phyloP scores from a whole-genome alignment of 2,329 filamentous ascomycete genomes.

The Nigrograna mackinnonii region DNA sequence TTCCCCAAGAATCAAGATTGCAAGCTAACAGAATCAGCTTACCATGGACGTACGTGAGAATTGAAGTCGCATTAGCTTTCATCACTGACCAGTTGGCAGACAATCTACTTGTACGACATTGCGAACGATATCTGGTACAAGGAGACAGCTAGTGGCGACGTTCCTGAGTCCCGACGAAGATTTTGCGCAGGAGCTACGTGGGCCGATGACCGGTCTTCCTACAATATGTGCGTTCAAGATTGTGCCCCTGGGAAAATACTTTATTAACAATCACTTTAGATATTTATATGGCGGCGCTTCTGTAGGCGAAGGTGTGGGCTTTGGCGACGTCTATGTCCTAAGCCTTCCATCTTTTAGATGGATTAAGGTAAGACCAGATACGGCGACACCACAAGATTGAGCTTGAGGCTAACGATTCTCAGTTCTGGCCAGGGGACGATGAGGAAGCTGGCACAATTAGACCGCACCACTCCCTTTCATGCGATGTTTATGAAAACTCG shows the following conservation, averaged over 20 bases:
- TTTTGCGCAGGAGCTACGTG: constrained; percentile 64
- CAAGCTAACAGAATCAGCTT: constrained; percentile 6
- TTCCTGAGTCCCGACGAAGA: constrained; percentile 56
- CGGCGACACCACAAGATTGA: neutral
- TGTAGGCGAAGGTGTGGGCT: constrained; percentile 50
- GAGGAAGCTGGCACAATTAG: constrained; percentile 38
- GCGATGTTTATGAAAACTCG: constrained; percentile 57
- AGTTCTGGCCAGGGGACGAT: constrained; percentile 14
- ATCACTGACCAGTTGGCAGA: too few relatives aligned
- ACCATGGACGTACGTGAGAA: constrained; percentile 18
- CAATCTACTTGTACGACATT: constrained; percentile 62
- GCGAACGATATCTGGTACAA: constrained; percentile 60
- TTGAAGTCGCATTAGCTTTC: too few relatives aligned
- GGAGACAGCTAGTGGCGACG: constrained; percentile 57
- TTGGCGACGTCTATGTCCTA: constrained; percentile 64
- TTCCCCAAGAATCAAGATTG: neutral
- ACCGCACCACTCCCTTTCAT: constrained; percentile 55
- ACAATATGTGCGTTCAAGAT: constrained; percentile 59
- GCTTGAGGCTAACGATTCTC: neutral
- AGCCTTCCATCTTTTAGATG: constrained; percentile 64
- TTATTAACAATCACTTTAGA: constrained; percentile 34
- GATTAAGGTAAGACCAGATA: constrained; percentile 48
- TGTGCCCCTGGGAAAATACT: neutral
- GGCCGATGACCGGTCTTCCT: constrained; percentile 61
- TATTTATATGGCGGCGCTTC: constrained; percentile 63